These are phyloP conservation scores for Zasmidium citrigriseum DNA, from an alignment of 2,329 filamentous ascomycete genomes.

Conservation along the genomic window DNA sequence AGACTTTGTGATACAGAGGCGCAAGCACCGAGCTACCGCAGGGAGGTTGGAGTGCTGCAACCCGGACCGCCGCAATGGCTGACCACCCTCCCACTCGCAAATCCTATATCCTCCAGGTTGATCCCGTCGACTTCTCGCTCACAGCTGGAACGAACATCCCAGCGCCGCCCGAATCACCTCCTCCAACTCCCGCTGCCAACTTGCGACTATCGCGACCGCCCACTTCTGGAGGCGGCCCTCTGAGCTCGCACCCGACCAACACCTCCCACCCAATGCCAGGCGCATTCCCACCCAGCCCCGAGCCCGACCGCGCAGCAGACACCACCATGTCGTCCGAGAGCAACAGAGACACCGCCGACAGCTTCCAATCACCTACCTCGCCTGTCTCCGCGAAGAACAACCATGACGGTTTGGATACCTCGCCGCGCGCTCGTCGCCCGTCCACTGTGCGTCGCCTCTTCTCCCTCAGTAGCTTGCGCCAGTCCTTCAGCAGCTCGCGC, in stretches of 20 bases:
- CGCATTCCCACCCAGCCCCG: constrained; percentile 27
- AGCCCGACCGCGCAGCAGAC: constrained; percentile 19
- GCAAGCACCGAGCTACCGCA: neutral
- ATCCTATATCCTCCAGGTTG: constrained; percentile 25
- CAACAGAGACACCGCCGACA: constrained; percentile 23
- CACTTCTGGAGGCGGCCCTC: constrained; percentile 35
- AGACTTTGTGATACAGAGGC: neutral
- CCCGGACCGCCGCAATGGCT: neutral
- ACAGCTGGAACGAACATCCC: constrained; percentile 30
- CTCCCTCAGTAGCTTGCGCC: constrained; percentile 34
- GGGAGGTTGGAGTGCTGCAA: neutral
- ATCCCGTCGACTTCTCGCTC: constrained; percentile 27
- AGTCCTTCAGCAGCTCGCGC: constrained; percentile 38
- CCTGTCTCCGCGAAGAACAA: constrained; percentile 19
- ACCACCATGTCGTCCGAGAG: constrained; percentile 16
- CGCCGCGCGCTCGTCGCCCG: constrained; percentile 19
- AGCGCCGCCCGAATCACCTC: constrained; percentile 27
- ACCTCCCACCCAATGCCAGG: constrained; percentile 25
- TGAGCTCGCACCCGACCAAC: constrained; percentile 36
- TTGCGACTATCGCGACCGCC: constrained; percentile 24
- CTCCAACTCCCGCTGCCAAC: constrained; percentile 18
- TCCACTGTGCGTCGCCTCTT: constrained; percentile 34
- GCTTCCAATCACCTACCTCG: constrained; percentile 25
- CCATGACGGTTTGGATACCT: constrained; percentile 9
- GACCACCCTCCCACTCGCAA: constrained; percentile 8